Base-by-base conservation (phyloP, 2,329 filamentous ascomycete species). In the Zalaria obscura region DNA sequence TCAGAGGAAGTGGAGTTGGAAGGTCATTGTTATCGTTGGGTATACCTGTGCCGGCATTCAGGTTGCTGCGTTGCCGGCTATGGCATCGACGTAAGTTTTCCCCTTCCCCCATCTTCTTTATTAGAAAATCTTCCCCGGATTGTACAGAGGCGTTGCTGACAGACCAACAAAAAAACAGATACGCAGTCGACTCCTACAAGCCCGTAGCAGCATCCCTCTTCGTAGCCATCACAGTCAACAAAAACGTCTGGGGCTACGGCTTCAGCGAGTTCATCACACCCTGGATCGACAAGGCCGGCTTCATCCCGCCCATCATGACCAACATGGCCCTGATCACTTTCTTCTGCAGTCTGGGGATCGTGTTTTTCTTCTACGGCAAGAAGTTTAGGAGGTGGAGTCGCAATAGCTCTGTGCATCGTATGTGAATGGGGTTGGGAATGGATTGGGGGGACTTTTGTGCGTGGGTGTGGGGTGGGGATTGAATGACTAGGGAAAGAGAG, bases 181-280 rank as follows among this genome's bases (percentile, higher is more conserved):
- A 79, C 50, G 72, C 74, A 0, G 69, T 80, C 10, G 76, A 80
- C 53, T 71, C 67, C 42, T 80, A 80, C 56, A 80, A 79, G 57
- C 73, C 75, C 0, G 70, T 78, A 2, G 67, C 75, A 0, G 75
- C 75, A 3, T 68, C 65, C 3, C 59, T 79, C 38, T 75, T 79
- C 52, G 74, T 78, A 0, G 63, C 68, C 5, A 70, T 76, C 47
- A 79, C 75, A 0, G 73, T 79, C 36, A 76, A 76, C 51, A 79
- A 79, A 61, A 78, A 78, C 43, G 41, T 78, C 0, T 77, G 73
- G 72, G 75, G 75, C 1, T 78, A 76, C 52, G 73, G 74, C 0
- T 72, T 78, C 48, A 61, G 61, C 27, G 70, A 73, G 41, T 60
- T 58, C 47, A 54, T 60, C 47, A 59, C 52, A 1, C 58, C 61